Evolutionary conservation across 2,329 filamentous ascomycete species (phyloP), one percentile per base, ranked within the genome.

Genomic region (Periconia sp.): DNA sequence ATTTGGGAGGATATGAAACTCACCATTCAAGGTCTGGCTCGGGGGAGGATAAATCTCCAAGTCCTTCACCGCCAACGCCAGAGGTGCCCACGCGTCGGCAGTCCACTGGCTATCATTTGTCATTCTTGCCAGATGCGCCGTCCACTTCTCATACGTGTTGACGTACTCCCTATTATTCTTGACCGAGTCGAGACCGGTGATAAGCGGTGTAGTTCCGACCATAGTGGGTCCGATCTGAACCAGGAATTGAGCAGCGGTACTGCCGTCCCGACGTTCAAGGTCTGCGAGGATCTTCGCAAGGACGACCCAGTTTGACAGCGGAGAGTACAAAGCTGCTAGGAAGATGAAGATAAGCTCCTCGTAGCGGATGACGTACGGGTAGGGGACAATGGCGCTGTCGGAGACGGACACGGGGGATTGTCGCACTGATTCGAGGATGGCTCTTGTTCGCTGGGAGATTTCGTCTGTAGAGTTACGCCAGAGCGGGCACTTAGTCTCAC

Each of bases 211-310:
- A 45, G 5, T 9, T 15, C 42, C 45, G 50, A n/a, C 44, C 13
- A 19, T 55, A 30, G 19, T 18, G 2, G 2, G 18, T 13, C 31
- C 0, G 3, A 13, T 53, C 51, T 14, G 27, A 2, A 17, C 43
- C 42, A n/a, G 27, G 5, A 11, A 27, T 3, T 27, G 19, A 8
- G 50, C 56, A 9, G 55, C 5, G 8, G 17, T 1, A 13, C n/a
- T 35, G 14, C 47, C 55, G 37, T 58, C 47, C n/a, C 59, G 42
- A 8, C 49, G 2, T 35, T 62, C 59, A 7, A 62, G 53, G 6
- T 50, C 47, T 3, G 35, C 42, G 2, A 62, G 43, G 0, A 52
- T 45, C 5, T 49, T 3, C 9, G 53, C 57, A 9, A 62, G 20
- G 11, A 50, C 15, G 2, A 49, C 49, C 40, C 54, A 62, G 2